Percentiles rank a stretch among this genome's conserved stretches.
phyloP scores from a whole-genome alignment of 805 yeast genomes.

The Nakazawaea ishiwadae region DNA sequence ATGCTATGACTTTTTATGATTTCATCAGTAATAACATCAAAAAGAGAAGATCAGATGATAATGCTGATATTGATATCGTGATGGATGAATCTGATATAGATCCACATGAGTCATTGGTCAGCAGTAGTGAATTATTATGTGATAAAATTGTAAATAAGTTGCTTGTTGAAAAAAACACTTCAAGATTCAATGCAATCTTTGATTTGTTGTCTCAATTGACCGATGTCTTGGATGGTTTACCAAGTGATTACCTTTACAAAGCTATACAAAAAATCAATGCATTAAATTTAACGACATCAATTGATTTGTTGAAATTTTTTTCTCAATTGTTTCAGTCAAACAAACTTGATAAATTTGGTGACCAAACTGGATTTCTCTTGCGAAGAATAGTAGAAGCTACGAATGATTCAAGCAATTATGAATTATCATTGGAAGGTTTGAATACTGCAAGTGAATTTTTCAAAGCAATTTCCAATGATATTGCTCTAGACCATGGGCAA shows the following conservation, averaged over 20 bases:
- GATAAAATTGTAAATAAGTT: conserved; percentile 15
- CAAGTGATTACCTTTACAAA: conserved; percentile 15
- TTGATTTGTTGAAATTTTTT: conserved; percentile 32
- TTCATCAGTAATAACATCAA: conserved; percentile 18
- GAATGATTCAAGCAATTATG: conserved; percentile 23
- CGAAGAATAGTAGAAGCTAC: conserved; percentile 18
- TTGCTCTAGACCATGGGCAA: neutral
- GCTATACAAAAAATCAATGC: conserved; percentile 16
- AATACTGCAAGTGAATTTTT: conserved; percentile 19
- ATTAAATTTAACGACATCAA: conserved; percentile 17
- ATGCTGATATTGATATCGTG: conserved; percentile 8
- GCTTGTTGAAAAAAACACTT: conserved; percentile 12
- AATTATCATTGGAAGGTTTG: conserved; percentile 25
- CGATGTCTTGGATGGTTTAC: conserved; percentile 19
- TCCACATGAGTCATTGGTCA: conserved; percentile 19
- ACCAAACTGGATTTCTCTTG: conserved; percentile 20
- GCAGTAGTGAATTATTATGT: conserved; percentile 15
- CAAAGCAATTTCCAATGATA: neutral
- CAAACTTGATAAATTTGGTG: conserved; percentile 26
- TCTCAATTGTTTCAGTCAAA: conserved; percentile 27
- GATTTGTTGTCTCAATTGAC: conserved; percentile 23
- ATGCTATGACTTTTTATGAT: conserved; percentile 22
- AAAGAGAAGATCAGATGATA: conserved; percentile 14
- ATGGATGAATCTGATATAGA: conserved; percentile 24
- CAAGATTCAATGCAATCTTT: conserved; percentile 16